Conservation (phyloP, 176 grass and related monocot species). For the Musa beccarii region DNA sequence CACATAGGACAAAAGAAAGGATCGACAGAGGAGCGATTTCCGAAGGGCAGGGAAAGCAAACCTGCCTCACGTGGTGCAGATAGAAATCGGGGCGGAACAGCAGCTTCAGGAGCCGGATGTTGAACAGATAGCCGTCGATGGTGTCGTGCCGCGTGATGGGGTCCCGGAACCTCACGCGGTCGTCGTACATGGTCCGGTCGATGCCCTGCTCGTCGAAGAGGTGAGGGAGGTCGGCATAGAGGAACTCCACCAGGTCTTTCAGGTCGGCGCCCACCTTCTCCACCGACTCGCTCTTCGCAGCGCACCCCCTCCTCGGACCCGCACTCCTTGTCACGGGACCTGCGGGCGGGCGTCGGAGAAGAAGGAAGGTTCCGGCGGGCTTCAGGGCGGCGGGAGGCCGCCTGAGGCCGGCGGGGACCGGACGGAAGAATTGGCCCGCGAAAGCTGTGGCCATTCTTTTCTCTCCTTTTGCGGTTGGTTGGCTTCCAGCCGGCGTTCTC, state of each 20-base stretch:
- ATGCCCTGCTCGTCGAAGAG: conserved; percentile 88
- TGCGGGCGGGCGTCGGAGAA: not conserved
- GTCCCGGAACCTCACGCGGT: conserved; percentile 67
- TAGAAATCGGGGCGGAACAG: conserved; percentile 70
- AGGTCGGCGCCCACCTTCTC: conserved; percentile 29
- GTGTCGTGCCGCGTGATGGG: conserved; percentile 85
- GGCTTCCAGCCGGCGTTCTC: too few species aligned
- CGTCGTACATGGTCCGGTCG: conserved; percentile 75
- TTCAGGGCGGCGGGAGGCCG: not conserved
- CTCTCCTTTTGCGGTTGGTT: not conserved
- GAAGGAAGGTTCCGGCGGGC: not conserved
- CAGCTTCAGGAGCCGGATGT: conserved; percentile 71
- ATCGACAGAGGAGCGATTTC: not conserved
- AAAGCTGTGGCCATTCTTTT: not conserved
- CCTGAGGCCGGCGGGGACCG: not conserved
- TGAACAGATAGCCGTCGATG: conserved; percentile 83
- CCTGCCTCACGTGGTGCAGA: conserved; percentile 66
- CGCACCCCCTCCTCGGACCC: conserved; percentile 5
- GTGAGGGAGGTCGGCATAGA: conserved; percentile 67
- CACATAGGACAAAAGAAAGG: too few species aligned
- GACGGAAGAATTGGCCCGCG: not conserved
- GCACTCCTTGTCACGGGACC: not conserved
- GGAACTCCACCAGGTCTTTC: conserved; percentile 41
- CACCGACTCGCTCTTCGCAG: conserved; percentile 11
- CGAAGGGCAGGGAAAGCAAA: conserved; percentile 2